Evolutionary conservation across 23 red algal species (phyloP).

Genomic region (Agarophyton chilense): DNA sequence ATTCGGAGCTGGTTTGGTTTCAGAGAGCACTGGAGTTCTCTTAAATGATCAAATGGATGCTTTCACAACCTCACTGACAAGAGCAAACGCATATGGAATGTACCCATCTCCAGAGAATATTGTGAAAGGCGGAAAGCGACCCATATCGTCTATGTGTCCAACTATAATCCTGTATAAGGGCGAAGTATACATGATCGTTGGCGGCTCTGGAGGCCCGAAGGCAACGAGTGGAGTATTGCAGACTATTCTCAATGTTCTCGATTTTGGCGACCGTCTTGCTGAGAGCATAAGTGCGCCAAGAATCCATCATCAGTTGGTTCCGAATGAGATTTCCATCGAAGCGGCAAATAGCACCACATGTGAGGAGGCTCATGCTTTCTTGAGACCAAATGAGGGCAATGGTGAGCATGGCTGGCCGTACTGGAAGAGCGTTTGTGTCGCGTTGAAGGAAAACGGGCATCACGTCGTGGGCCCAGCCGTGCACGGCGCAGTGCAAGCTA

Average conservation of each 20-base stretch:
- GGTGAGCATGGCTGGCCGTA: conserved; percentile 64
- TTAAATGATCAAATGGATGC: conserved; percentile 94
- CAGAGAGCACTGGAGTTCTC: conserved; percentile 71
- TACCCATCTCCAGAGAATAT: conserved; percentile 65
- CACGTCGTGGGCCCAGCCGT: conserved; percentile 45
- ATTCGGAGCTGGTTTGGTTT: conserved; percentile 87
- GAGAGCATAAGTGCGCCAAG: conserved; percentile 80
- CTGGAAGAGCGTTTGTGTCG: conserved; percentile 70
- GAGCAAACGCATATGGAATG: conserved; percentile 76
- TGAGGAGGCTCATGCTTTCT: conserved; percentile 38
- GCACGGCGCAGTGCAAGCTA: conserved; percentile 59
- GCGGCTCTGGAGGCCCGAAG: conserved; percentile 85
- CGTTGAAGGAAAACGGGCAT: conserved; percentile 69
- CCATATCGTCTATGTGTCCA: conserved; percentile 94
- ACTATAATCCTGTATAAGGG: conserved; percentile 79
- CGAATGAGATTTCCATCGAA: conserved; percentile 88
- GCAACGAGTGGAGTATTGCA: conserved; percentile 79
- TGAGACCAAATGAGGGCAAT: not conserved
- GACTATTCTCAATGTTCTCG: conserved; percentile 77
- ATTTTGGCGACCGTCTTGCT: conserved; percentile 74
- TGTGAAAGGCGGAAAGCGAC: conserved; percentile 77
- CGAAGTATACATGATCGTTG: conserved; percentile 70
- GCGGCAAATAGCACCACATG: conserved; percentile 57
- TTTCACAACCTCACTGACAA: conserved; percentile 68
- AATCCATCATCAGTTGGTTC: conserved; percentile 93